Percentiles rank a stretch among this genome's conserved stretches.
phyloP scores from a whole-genome alignment of 176 grass and related monocot species.

The Puccinellia tenuiflora region DNA sequence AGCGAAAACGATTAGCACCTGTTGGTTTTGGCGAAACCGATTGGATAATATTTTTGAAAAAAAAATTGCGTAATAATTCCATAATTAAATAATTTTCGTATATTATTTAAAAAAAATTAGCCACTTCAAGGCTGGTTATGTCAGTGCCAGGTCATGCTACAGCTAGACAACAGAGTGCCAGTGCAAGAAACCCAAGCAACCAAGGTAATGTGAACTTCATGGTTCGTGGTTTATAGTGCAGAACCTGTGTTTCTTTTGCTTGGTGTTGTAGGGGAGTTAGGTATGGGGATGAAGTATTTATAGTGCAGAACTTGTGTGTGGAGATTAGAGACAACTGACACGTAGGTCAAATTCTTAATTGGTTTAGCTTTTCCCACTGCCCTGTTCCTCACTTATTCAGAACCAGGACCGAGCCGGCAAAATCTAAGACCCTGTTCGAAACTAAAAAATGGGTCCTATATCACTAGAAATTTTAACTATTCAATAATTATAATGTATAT shows the following conservation, averaged over 20 bases:
- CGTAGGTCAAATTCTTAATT: neutral
- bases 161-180: neutral
- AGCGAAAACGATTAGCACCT: too few relatives aligned
- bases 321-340: neutral
- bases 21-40: too few relatives aligned
- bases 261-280: neutral
- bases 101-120: too few relatives aligned
- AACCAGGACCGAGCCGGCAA: too few relatives aligned
- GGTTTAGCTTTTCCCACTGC: neutral
- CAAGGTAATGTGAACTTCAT: conserved; percentile 4
- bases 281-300: neutral
- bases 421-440: too few relatives aligned
- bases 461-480: too few relatives aligned
- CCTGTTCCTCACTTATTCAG: neutral
- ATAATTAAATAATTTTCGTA: too few relatives aligned
- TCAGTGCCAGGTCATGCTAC: neutral
- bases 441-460: too few relatives aligned
- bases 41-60: too few relatives aligned
- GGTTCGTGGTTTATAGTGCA: neutral
- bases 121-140: neutral
- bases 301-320: neutral
- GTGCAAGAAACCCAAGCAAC: conserved; percentile 3
- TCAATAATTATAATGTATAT: too few relatives aligned
- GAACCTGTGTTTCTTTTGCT: neutral
- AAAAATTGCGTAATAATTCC: too few relatives aligned